Base-by-base conservation (phyloP, 441 rosid species). In the Metrosideros polymorpha region DNA sequence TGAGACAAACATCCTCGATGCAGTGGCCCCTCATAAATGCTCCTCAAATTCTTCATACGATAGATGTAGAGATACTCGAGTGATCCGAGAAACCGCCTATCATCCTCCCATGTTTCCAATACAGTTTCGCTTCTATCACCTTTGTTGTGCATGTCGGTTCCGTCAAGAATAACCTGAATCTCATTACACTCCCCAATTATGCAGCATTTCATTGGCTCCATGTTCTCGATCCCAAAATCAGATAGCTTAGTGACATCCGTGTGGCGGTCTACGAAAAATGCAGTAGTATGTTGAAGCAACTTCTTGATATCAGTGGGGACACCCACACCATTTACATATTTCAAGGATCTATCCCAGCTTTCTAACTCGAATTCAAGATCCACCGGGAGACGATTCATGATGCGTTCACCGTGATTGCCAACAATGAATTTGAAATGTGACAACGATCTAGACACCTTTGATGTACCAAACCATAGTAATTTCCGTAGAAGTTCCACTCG, bases 341-440 rank as follows among this genome's bases (percentile, higher is more conserved):
- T 79, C 86, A 89, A 85, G 61, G 71, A 82, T 66, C 50, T 89
- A 19, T 84, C 87, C 86, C 84, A 82, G 1, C 35, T 30, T 39
- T 84, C 47, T 9, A 88, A 22, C 54, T 82, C 83, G 7, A 35
- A 39, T 47, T 89, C 90, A 61, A 86, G 77, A 50, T 85, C 84
- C 4, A 8, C 27, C 13, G 88, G 86, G 9, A 86, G 54, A 25
- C 83, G 87, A 61, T 63, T 83, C 17, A 88, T 50, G 88, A 87
- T 87, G 51, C 85, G 84, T 53, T 85, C 53, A 14, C 19, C 43
- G 35, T 75, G 88, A 52, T 22, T 35, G 2, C 91, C 91, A 30
- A 88, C 84, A 12, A 45, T 63, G 10, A 86, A 86, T 82, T 42
- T 88, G 84, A 88, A 90, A 30, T 45, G 9, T 5, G 43, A 66